Base-by-base conservation (phyloP, 2,329 filamentous ascomycete species). In the Ophiostoma novo-ulmi region DNA sequence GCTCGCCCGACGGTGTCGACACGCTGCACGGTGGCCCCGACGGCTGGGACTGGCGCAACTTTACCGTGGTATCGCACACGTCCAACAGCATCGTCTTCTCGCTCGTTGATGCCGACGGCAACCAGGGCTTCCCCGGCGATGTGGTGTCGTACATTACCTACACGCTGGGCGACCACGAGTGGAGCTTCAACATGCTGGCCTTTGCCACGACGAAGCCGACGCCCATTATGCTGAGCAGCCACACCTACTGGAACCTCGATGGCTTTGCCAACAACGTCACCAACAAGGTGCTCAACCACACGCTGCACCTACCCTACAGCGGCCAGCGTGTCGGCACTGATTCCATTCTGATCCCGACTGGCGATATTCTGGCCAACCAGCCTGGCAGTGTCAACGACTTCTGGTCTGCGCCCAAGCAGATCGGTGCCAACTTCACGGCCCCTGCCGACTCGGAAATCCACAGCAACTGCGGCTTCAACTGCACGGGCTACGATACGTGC, bases 221-320 rank as follows among this genome's bases (percentile, higher is more conserved):
- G 6, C 91, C 91, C 67, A 92, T 94, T 78, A 94, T 94, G 91
- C 84, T 94, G 71, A 91, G 86, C 77, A 85, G 82, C 74, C 83
- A 91, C 82, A 87, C 86, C 8, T 94, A 94, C 83, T 94, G 91
- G 91, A 94, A 94, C 78, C 82, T 94, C 64, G 91, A 94, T 76
- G 91, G 89, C 44, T 94, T 91, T 76, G 84, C 89, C 76, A 92
- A 93, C 80, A 87, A 89, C 71, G 84, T 90, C 77, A 91, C 89
- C 1, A 82, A 83, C 71, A 82, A 81, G 1, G 85, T 85, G 17
- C 82, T 91, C 70, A 91, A 93, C 81, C 89, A 93, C 81, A 90
- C 88, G 17, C 83, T 94, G 65, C 84, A 89, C 78, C 77, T 94
- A 77, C 91, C 91, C 3, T 92, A 91, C 80, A 88, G 87, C 68